These are phyloP conservation scores for Magnaporthiopsis rhizophila DNA, from an alignment of 2,329 filamentous ascomycete genomes.

Conservation along the genomic window DNA sequence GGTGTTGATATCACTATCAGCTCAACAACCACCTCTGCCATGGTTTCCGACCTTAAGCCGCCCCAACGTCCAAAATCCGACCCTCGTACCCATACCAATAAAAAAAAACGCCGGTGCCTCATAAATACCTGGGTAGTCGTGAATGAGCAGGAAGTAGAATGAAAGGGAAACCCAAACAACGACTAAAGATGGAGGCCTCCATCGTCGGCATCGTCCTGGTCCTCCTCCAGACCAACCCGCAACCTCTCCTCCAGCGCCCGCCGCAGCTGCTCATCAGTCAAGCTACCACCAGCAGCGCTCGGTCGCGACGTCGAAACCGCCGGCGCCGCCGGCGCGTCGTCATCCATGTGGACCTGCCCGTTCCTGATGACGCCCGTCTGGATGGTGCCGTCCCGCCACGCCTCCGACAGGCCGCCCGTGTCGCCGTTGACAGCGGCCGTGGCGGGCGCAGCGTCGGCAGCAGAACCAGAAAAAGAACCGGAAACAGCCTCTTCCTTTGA, in stretches of 20 bases:
- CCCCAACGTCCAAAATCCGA: neutral
- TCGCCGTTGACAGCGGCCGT: neutral
- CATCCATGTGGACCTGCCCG: constrained; percentile 40
- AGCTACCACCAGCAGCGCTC: constrained; percentile 32
- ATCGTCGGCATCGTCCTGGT: constrained; percentile 42
- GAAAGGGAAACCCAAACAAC: too few relatives aligned
- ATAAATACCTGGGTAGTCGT: neutral
- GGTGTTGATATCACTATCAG: too few relatives aligned
- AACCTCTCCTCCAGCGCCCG: constrained; percentile 47
- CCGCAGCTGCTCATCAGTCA: constrained; percentile 53
- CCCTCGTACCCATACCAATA: neutral
- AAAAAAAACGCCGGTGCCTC: neutral
- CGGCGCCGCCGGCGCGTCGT: neutral
- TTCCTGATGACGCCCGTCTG: constrained; percentile 49
- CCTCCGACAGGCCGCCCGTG: constrained; percentile 23
- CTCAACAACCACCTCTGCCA: too few relatives aligned
- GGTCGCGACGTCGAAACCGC: too few relatives aligned
- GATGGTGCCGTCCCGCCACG: constrained; percentile 58
- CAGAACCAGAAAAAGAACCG: neutral
- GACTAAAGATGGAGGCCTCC: constrained; percentile 54
- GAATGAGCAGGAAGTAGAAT: neutral
- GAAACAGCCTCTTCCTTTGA: constrained; percentile 18
- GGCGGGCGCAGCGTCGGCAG: constrained; percentile 9
- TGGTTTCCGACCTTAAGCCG: neutral
- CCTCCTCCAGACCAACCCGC: constrained; percentile 34